These are phyloP conservation scores for Hypoxylon lienhwacheense DNA, from an alignment of 495 filamentous ascomycete species.

Conservation along the genomic window DNA sequence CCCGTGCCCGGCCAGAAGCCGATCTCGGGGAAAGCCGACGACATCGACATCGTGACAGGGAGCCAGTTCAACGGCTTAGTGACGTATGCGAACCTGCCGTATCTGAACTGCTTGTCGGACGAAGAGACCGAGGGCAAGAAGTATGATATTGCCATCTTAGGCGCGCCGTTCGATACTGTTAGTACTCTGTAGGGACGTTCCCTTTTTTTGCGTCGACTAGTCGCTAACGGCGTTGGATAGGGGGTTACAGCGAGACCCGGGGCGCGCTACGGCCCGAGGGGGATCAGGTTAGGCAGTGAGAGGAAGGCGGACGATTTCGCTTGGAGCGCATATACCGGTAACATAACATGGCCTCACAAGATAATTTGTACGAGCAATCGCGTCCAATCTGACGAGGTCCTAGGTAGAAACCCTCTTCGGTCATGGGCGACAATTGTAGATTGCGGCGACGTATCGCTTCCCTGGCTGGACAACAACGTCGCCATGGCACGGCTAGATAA, in stretches of 20 bases:
- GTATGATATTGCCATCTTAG: slow-evolving; percentile 84
- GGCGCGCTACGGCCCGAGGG: slow-evolving; percentile 78
- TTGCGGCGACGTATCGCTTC: slow-evolving; percentile 76
- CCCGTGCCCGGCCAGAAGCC: slow-evolving; percentile 13
- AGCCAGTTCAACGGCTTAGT: slow-evolving; percentile 65
- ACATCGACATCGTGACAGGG: slow-evolving; percentile 33
- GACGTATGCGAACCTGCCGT: slow-evolving; percentile 77
- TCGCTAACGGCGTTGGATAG: slow-evolving; percentile 23
- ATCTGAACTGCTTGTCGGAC: slow-evolving; percentile 76
- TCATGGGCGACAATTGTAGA: slow-evolving; percentile 70
- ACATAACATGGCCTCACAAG: not conserved
- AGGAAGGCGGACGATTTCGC: slow-evolving; percentile 29
- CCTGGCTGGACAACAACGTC: slow-evolving; percentile 68
- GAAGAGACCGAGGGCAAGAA: slow-evolving; percentile 58
- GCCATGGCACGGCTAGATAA: slow-evolving; percentile 75
- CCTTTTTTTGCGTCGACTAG: not conserved
- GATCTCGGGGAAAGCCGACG: slow-evolving; percentile 21
- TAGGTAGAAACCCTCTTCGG: slow-evolving; percentile 47
- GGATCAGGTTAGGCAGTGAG: slow-evolving; percentile 71
- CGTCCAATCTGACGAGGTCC: not conserved
- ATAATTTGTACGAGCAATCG: not conserved
- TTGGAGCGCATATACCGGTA: slow-evolving; percentile 42
- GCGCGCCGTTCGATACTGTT: slow-evolving; percentile 59
- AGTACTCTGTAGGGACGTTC: slow-evolving; percentile 6
- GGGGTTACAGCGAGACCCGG: slow-evolving; percentile 60